These are phyloP conservation scores for Neofusicoccum cordaticola DNA, from an alignment of 2,329 filamentous ascomycete genomes.

Conservation along the genomic window DNA sequence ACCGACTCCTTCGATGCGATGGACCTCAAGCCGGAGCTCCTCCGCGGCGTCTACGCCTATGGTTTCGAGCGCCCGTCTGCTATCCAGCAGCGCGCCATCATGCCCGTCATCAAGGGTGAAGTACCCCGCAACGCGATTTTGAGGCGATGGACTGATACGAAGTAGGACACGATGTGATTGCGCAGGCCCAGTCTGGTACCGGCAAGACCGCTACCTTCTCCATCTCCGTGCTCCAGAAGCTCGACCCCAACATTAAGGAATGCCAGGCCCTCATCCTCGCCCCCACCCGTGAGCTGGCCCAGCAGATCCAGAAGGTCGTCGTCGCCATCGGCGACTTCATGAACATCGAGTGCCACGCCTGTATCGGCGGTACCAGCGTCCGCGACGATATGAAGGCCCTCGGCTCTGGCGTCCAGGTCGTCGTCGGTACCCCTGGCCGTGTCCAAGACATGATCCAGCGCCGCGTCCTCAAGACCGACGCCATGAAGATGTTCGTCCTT, in stretches of 20 bases:
- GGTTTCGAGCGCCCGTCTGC: slow-evolving; percentile 99
- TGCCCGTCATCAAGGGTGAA: slow-evolving; percentile 99
- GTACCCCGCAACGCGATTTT: slow-evolving; percentile 20
- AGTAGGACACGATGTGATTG: slow-evolving; percentile 91
- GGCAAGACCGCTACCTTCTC: slow-evolving; percentile 99
- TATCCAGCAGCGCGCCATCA: slow-evolving; percentile 99
- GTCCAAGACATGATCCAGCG: slow-evolving; percentile 99
- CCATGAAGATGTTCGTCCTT: slow-evolving; percentile 99
- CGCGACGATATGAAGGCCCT: slow-evolving; percentile 99
- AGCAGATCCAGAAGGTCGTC: slow-evolving; percentile 99
- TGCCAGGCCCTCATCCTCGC: slow-evolving; percentile 98
- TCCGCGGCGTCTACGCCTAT: slow-evolving; percentile 98
- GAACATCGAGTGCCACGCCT: slow-evolving; percentile 98
- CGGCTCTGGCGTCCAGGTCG: slow-evolving; percentile 91
- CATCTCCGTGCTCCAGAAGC: slow-evolving; percentile 97
- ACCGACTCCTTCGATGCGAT: slow-evolving; percentile 99
- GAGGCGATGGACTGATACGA: slow-evolving; percentile 7
- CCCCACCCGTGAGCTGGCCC: slow-evolving; percentile 95
- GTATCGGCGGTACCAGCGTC: slow-evolving; percentile 97
- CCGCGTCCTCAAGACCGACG: slow-evolving; percentile 91
- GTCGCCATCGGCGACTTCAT: slow-evolving; percentile 99
- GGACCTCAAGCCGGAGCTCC: slow-evolving; percentile 94
- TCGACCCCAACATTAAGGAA: slow-evolving; percentile 90
- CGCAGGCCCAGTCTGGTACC: slow-evolving; percentile 98
- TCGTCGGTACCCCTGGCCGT: slow-evolving; percentile 96